A percentile compares a stretch with the other conserved stretches of the same genome.
Evolutionary conservation across 2,329 filamentous ascomycete genomes (phyloP).

Genomic region (Fonsecaea pedrosoi): DNA sequence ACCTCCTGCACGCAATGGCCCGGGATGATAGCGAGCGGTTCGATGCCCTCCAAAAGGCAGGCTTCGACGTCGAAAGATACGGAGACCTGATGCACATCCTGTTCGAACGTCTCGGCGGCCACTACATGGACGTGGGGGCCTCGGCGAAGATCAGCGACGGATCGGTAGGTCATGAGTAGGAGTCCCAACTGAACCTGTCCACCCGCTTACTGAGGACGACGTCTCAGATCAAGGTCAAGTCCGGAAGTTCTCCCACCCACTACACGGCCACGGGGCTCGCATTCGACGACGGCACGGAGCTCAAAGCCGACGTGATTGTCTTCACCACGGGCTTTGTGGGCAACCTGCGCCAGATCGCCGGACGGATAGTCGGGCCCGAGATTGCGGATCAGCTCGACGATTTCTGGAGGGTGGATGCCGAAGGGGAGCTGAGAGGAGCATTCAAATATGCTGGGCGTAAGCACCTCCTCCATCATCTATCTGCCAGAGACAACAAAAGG

Average conservation of each 20-base stretch:
- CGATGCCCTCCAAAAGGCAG: slow-evolving; percentile 50
- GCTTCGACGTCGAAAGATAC: slow-evolving; percentile 52
- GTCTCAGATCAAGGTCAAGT: slow-evolving; percentile 53
- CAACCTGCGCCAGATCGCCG: slow-evolving; percentile 50
- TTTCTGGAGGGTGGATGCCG: slow-evolving; percentile 54
- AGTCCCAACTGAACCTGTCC: not conserved
- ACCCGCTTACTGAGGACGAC: not conserved
- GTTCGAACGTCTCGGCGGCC: slow-evolving; percentile 53
- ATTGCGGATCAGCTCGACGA: slow-evolving; percentile 51
- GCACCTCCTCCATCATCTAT: slow-evolving; percentile 27
- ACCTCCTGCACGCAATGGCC: slow-evolving; percentile 40
- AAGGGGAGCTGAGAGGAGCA: slow-evolving; percentile 56
- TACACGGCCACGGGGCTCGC: slow-evolving; percentile 50
- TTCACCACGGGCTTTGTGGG: slow-evolving; percentile 55
- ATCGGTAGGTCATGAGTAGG: slow-evolving; percentile 29
- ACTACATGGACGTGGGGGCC: slow-evolving; percentile 57
- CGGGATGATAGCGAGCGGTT: slow-evolving; percentile 47
- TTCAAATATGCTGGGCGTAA: slow-evolving; percentile 49
- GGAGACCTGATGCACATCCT: slow-evolving; percentile 51
- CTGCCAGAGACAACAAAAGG: too few species aligned
- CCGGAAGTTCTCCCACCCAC: slow-evolving; percentile 45
- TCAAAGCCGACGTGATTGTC: slow-evolving; percentile 56
- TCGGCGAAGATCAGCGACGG: slow-evolving; percentile 52
- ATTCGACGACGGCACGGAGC: slow-evolving; percentile 52
- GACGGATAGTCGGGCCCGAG: slow-evolving; percentile 50